Base-by-base conservation (phyloP, 164 flowering plant species). In the Annona squamosa region DNA sequence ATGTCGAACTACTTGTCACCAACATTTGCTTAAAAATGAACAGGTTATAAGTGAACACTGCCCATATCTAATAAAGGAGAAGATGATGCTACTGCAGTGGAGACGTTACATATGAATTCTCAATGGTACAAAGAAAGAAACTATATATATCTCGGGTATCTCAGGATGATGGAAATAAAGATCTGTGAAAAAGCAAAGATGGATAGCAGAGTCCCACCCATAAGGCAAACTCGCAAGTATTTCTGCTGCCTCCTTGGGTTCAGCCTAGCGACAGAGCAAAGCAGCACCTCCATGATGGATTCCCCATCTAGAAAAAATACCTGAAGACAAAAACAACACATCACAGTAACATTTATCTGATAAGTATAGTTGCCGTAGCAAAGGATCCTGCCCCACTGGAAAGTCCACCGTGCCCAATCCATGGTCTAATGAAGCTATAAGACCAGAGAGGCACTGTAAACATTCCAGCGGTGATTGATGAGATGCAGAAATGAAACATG, bases 221-320 rank as follows among this genome's bases (percentile, higher is more conserved):
- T 26, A 59, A 68, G 76, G 46, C 67, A 74, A 9, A 46, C 16
- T 63, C 16, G 64, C 46, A 74, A 44, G 56, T 68, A 4, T 37
- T 6, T 52, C 16, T 37, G 44, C 13, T 72, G 57, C 67, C 70
- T 37, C 61, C 67, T 68, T 2, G 65, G 72, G 57, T 68, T 74
- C 72, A 62, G 44, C 72, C 76, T 59, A 68, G 72, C 63, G 71
- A 74, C 19, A 68, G 19, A 74, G 67, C 52, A 68, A 12, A 74
- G 72, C 26, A 52, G 43, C 65, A 68, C 72, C 67, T 69, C 72
- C 76, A 73, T n/a, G 18, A 68, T 74, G 18, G 59, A 68, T 44
- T 74, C 67, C 17, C 96, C 98, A 75, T 93, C 98, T 59, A 91
- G 80, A 83, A 80, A 82, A 72, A 79, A 87, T 19, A 90, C 95